Percentiles rank a stretch among this genome's conserved stretches.
Conservation (phyloP, 306 rosid species). For the Prunus dulcis region DNA sequence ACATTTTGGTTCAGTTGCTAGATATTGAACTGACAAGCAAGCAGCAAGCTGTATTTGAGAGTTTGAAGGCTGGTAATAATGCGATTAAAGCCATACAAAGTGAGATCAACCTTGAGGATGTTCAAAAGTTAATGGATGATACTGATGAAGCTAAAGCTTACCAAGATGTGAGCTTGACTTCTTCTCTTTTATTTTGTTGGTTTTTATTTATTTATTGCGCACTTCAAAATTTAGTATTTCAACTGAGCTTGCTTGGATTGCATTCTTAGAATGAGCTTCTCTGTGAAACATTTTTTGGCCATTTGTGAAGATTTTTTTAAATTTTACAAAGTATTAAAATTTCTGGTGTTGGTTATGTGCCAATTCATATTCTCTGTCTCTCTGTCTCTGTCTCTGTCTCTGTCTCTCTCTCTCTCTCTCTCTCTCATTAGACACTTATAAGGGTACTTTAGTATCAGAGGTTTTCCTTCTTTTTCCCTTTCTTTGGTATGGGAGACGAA, state of each 20-base stretch:
- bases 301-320: not conserved
- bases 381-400: not conserved
- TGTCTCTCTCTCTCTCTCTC: not conserved
- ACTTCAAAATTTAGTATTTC: not conserved
- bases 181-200: conserved; percentile 5
- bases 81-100: conserved; percentile 88
- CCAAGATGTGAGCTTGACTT: conserved; percentile 78
- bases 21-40: conserved; percentile 94
- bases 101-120: conserved; percentile 93
- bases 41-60: conserved; percentile 90
- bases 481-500: not conserved
- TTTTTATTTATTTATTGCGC: conserved; percentile 20
- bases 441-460: not conserved
- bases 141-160: conserved; percentile 93
- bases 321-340: not conserved
- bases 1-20: conserved; percentile 60
- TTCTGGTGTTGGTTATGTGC: not conserved
- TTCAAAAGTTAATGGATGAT: conserved; percentile 91
- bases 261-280: not conserved
- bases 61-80: conserved; percentile 85
- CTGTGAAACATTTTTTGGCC: not conserved
- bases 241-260: not conserved
- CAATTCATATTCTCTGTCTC: not conserved
- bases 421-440: not conserved
- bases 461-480: not conserved